Evolutionary conservation across 2,329 filamentous ascomycete species (phyloP), one percentile per base, ranked within the genome.

Genomic region (Gnomoniopsis smithogilvyi): DNA sequence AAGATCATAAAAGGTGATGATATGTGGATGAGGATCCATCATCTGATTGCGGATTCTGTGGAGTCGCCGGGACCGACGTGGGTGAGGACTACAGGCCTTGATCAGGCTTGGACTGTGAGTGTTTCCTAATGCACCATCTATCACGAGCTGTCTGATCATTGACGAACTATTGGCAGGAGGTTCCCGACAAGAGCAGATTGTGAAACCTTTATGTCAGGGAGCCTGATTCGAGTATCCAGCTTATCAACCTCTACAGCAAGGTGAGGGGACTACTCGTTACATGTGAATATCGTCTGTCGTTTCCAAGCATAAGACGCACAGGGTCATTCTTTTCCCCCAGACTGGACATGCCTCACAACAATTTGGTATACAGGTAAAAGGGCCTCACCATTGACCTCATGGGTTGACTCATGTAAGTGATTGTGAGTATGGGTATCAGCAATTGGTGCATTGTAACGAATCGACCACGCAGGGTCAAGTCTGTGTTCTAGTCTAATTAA

Each of bases 41-140:
- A 86, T 66, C 77, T 91, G 73, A 79, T 85, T 12, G 73, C 88
- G 54, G 87, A 90, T 68, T 80, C 80, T 21, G 81, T 85, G 14
- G 83, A 88, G 67, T 75, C 72, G 1, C 72, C 74, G 1, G 80
- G 78, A 3, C 70, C 71, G 1, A 72, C 68, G 33, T 92, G 88
- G 87, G 81, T 89, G 14, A 75, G 84, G 22, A 80, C 78, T 50
- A 78, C 80, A 46, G 89, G 88, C 0, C 84, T 88, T 64, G 79
- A 85, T 1, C 78, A 87, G 67, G 85, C 86, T 3, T 92, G 90
- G 89, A 73, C 80, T 66, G 76, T 68, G 61, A 66, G 70, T 65
- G 2, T 4, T 34, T 6, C 17, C 21, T 15, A 3, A 3, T 10
- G 19, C 14, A n/a, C 4, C 7, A 24, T 14, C 8, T 14, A 8